Conservation (phyloP, 306 rosid genomes). For the Ochetophila trinervis region DNA sequence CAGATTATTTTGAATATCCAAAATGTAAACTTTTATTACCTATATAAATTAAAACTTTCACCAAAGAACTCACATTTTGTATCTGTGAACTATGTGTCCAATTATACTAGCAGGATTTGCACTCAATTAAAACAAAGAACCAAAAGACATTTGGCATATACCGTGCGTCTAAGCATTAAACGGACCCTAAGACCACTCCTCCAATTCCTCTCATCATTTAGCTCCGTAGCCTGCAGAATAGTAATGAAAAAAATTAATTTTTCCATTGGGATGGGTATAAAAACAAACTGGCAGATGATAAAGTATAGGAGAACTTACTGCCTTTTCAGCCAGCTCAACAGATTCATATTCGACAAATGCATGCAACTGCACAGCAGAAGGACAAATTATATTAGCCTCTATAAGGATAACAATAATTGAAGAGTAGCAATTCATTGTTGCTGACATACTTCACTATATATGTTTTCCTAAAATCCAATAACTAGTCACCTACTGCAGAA, state of each 20-base stretch:
- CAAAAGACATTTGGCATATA: conserved; percentile 23
- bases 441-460: neutral
- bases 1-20: no score
- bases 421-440: neutral
- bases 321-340: conserved; percentile 90
- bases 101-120: neutral
- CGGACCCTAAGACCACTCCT: conserved; percentile 88
- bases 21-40: neutral
- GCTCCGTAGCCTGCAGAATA: conserved; percentile 68
- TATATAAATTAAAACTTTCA: neutral
- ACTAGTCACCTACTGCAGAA: neutral
- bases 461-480: neutral
- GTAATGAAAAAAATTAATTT: neutral
- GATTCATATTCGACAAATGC: conserved; percentile 97
- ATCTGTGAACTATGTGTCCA: neutral
- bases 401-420: neutral
- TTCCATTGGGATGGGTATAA: neutral
- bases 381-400: conserved; percentile 23
- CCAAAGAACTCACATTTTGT: neutral
- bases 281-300: conserved; percentile 16
- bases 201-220: conserved; percentile 92
- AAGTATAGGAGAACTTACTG: conserved; percentile 58
- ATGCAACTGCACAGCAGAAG: conserved; percentile 70
- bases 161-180: conserved; percentile 71
- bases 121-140: conserved; percentile 6